Conservation (phyloP, 306 rosid genomes). For the Vachellia collinsii region DNA sequence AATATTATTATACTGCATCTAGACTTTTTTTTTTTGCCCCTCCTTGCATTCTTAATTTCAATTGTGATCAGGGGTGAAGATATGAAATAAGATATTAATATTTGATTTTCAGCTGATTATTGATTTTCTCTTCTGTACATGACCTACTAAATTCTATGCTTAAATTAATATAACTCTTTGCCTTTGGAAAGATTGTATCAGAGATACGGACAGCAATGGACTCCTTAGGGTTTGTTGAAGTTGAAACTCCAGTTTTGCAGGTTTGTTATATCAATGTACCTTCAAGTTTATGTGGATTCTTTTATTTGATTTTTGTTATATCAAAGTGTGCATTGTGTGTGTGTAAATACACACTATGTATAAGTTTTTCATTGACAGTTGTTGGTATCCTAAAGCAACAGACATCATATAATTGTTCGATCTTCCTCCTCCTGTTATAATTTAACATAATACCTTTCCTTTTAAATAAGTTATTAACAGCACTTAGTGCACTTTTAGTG, state of each 20-base stretch:
- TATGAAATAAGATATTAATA: background rate
- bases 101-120: conserved; percentile 24
- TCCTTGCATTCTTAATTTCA: conserved; percentile 1
- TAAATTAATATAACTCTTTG: conserved; percentile 23
- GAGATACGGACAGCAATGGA: conserved; percentile 90
- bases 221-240: conserved; percentile 83
- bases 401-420: conserved; percentile 12
- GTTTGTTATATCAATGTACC: conserved; percentile 51
- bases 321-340: too few species aligned
- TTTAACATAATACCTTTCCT: conserved; percentile 9
- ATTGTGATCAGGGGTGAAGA: background rate
- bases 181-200: conserved; percentile 68
- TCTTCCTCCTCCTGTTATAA: conserved; percentile 18
- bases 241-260: conserved; percentile 99
- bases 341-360: too few species aligned
- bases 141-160: conserved; percentile 14
- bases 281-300: conserved; percentile 26
- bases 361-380: background rate
- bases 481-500: background rate
- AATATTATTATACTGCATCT: background rate
- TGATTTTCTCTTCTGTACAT: conserved; percentile 17
- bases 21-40: background rate
- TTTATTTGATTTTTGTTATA: conserved; percentile 15
- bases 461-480: background rate
- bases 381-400: conserved; percentile 8